Percentiles rank a stretch among this genome's conserved stretches.
These are phyloP conservation scores for Harringtonia aguacate DNA, from an alignment of 2,329 filamentous ascomycete genomes.

Conservation along the genomic window DNA sequence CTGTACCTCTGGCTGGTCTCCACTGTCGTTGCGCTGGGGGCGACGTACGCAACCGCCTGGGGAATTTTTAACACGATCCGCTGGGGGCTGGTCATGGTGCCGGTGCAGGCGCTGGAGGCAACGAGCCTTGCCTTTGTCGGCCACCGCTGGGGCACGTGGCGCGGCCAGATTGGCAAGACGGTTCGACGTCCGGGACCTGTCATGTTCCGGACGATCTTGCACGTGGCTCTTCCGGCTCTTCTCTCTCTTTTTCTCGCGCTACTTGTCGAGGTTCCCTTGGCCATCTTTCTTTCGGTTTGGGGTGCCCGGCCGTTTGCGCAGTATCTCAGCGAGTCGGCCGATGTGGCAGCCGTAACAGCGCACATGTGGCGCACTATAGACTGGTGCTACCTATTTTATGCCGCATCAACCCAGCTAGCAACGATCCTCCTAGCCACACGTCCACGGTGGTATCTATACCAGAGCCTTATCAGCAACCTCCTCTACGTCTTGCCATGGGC, in stretches of 20 bases:
- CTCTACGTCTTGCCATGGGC: conserved; percentile 63
- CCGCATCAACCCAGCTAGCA: conserved; percentile 52
- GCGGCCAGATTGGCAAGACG: conserved; percentile 17
- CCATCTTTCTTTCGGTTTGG: conserved; percentile 48
- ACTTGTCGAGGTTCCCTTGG: conserved; percentile 48
- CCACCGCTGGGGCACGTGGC: conserved; percentile 50
- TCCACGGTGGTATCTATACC: conserved; percentile 57
- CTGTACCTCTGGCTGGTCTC: conserved; percentile 62
- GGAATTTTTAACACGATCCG: conserved; percentile 64
- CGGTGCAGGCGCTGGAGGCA: conserved; percentile 55
- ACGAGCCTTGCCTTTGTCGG: conserved; percentile 56
- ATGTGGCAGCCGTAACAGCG: conserved; percentile 48
- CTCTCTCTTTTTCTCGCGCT: conserved; percentile 42
- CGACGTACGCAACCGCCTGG: conserved; percentile 61
- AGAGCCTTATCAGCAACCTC: conserved; percentile 56
- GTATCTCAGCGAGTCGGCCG: conserved; percentile 46
- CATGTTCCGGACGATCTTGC: not conserved
- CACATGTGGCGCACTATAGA: conserved; percentile 55
- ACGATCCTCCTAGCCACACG: conserved; percentile 52
- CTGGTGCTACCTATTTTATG: conserved; percentile 63
- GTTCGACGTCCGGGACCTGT: conserved; percentile 11
- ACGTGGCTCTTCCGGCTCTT: conserved; percentile 41
- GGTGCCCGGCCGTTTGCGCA: conserved; percentile 50
- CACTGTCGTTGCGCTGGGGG: conserved; percentile 52
- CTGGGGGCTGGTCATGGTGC: conserved; percentile 67